These are phyloP conservation scores for Striga asiatica DNA, from an alignment of 257 asterid genomes.

Conservation along the genomic window DNA sequence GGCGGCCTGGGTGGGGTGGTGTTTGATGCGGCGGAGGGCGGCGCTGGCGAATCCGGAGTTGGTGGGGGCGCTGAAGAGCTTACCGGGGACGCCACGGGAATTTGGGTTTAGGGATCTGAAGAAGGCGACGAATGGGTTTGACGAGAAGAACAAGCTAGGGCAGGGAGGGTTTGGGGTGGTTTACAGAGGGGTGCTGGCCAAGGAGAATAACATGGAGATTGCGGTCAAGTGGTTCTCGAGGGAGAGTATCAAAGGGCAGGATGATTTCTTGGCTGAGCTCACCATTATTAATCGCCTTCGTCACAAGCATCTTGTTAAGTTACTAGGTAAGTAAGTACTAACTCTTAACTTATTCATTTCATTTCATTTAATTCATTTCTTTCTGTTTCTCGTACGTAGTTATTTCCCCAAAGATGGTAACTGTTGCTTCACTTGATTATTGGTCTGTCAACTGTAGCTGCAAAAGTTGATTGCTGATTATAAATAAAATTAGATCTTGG, in stretches of 20 bases:
- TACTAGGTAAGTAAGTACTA: conserved; percentile 54
- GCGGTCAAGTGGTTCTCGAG: conserved; percentile 82
- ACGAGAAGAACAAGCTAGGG: conserved; percentile 65
- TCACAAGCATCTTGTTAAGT: conserved; percentile 72
- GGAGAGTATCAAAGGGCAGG: conserved; percentile 67
- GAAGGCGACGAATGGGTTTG: conserved; percentile 65
- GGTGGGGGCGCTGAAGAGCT: conserved; percentile 48
- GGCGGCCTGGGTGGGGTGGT: conserved; percentile 26
- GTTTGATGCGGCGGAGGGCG: conserved; percentile 20
- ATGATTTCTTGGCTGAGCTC: conserved; percentile 87
- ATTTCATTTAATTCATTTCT: neutral
- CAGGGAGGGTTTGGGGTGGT: conserved; percentile 90
- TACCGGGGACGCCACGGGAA: conserved; percentile 82
- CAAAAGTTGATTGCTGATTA: no score
- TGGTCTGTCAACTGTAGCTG: neutral
- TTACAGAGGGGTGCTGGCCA: conserved; percentile 43
- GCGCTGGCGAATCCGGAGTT: conserved; percentile 28
- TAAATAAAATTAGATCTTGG: no score
- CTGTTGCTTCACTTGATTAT: neutral
- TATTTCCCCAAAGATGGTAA: neutral
- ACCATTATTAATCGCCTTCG: conserved; percentile 83
- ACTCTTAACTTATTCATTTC: no score
- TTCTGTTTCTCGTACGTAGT: neutral
- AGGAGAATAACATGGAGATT: conserved; percentile 49
- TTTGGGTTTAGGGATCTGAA: conserved; percentile 54